A percentile compares a stretch with the other conserved stretches of the same genome.
Conservation (phyloP, 2,329 filamentous ascomycete genomes). For the Talaromyces sp. region DNA sequence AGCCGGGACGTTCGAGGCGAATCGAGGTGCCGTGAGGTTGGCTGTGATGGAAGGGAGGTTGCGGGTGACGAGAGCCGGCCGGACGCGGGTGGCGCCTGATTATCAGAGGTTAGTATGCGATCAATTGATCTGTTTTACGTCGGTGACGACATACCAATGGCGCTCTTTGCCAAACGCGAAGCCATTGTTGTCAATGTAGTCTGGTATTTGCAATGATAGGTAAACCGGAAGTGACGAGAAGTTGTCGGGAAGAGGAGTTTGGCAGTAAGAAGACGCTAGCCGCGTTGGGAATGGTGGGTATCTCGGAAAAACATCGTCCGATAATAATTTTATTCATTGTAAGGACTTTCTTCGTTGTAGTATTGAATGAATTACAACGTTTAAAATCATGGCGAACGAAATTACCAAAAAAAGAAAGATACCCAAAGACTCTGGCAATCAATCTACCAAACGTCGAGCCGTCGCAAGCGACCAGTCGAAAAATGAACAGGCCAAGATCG, state of each 20-base stretch:
- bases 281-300: constrained; percentile 25
- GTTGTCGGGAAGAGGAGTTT: constrained; percentile 39
- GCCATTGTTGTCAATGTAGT: constrained; percentile 73
- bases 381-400: constrained; percentile 19
- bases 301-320: constrained; percentile 17
- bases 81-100: constrained; percentile 84
- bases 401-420: constrained; percentile 42
- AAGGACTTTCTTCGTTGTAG: neutral
- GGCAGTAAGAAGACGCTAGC: constrained; percentile 37
- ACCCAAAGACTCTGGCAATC: constrained; percentile 25
- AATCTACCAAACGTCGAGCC: constrained; percentile 38
- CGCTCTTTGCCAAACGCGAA: constrained; percentile 93
- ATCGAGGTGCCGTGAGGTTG: constrained; percentile 64
- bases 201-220: constrained; percentile 45
- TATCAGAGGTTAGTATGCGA: constrained; percentile 32
- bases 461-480: constrained; percentile 48
- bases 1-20: constrained; percentile 71
- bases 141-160: constrained; percentile 70
- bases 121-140: constrained; percentile 22
- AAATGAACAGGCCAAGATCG: constrained; percentile 62
- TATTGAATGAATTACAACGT: neutral
- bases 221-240: constrained; percentile 39
- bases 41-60: constrained; percentile 70
- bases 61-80: constrained; percentile 73
- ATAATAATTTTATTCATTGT: neutral